These are phyloP conservation scores for Trypanosoma scelopori DNA, from an alignment of 208 protist genomes.

Conservation along the genomic window DNA sequence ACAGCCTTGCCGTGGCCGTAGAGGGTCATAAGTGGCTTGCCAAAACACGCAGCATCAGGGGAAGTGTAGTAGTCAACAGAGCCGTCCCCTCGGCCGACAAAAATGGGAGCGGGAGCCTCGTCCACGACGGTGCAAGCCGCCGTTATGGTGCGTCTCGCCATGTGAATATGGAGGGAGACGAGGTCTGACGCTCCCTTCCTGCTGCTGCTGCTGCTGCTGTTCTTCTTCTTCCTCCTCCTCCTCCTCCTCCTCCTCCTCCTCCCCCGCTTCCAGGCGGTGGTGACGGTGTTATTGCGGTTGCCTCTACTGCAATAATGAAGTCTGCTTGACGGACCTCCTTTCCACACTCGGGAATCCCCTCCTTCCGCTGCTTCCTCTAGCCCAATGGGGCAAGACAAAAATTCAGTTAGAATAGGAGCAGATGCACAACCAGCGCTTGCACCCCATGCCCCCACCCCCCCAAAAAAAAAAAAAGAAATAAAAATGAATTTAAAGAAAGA, in stretches of 20 bases:
- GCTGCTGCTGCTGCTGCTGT: too few relatives aligned
- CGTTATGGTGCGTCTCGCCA: constrained; percentile 44
- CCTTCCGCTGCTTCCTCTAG: neutral
- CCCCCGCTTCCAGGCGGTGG: too few relatives aligned
- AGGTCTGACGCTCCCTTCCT: too few relatives aligned
- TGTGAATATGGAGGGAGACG: neutral
- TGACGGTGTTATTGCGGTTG: neutral
- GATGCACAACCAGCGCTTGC: neutral
- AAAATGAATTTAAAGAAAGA: too few relatives aligned
- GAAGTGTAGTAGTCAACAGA: constrained; percentile 71
- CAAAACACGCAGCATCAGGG: constrained; percentile 51
- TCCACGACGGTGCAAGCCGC: constrained; percentile 48
- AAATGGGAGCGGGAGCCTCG: constrained; percentile 43
- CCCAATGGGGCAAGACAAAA: neutral
- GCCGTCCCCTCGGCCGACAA: constrained; percentile 75
- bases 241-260: too few relatives aligned
- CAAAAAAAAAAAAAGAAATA: too few relatives aligned
- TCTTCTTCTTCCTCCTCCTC: too few relatives aligned
- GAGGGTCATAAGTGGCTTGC: constrained; percentile 45
- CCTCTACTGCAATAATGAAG: neutral
- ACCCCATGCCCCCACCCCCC: too few relatives aligned
- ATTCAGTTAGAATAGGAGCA: neutral
- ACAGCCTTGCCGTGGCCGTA: constrained; percentile 65
- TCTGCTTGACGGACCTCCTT: neutral
- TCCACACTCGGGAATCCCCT: neutral